Conservation (phyloP, 768 basidiomycete species). For the Mycena latifolia region DNA sequence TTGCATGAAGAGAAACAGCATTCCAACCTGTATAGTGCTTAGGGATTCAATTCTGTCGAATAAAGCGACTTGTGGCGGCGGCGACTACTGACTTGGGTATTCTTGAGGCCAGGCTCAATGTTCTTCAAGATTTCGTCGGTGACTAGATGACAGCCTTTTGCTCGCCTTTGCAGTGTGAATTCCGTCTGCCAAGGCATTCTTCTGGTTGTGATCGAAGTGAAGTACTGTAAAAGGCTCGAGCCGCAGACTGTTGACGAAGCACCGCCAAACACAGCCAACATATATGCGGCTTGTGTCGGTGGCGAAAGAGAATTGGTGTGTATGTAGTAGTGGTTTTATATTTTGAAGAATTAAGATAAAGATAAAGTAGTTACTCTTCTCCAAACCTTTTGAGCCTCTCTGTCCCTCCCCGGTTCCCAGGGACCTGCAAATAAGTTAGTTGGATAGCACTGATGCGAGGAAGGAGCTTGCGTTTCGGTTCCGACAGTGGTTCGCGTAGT, state of each 20-base stretch:
- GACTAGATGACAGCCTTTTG: slow-evolving; percentile 85
- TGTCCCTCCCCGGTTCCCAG: slow-evolving; percentile 89
- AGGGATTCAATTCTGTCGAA: neutral
- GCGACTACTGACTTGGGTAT: slow-evolving; percentile 54
- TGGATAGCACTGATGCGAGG: neutral
- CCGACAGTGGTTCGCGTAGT: slow-evolving; percentile 95
- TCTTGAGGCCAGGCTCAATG: slow-evolving; percentile 76
- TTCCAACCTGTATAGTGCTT: slow-evolving; percentile 72
- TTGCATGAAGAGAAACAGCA: slow-evolving; percentile 89
- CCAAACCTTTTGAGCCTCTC: slow-evolving; percentile 66
- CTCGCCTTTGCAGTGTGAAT: slow-evolving; percentile 69
- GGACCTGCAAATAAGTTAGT: slow-evolving; percentile 50
- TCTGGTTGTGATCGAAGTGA: no score
- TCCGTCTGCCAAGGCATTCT: slow-evolving; percentile 93
- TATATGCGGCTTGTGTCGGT: no score
- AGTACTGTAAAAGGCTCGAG: no score
- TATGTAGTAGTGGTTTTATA: neutral
- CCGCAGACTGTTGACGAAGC: no score
- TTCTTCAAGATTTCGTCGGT: slow-evolving; percentile 80
- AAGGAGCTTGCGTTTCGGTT: slow-evolving; percentile 71
- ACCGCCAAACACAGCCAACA: no score
- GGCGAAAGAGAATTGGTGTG: no score
- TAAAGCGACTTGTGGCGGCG: neutral
- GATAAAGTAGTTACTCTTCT: slow-evolving; percentile 35
- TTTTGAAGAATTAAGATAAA: neutral